Base-by-base conservation (phyloP, 2,329 filamentous ascomycete genomes). In the Coniella vitis region DNA sequence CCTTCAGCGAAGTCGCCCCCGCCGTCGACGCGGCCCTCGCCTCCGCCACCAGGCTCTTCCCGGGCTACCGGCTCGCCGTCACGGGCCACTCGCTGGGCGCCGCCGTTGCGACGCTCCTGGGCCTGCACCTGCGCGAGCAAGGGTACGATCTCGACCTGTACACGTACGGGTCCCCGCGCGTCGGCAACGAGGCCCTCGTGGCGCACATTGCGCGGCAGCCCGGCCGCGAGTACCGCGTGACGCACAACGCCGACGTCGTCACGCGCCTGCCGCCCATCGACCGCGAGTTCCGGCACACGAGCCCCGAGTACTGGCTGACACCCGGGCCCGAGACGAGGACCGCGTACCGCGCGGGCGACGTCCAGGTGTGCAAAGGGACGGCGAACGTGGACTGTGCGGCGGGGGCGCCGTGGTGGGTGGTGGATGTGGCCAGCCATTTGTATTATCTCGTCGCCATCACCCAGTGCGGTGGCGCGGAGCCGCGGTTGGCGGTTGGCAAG, bases 1-100 rank as follows among this genome's bases (percentile, higher is more conserved):
- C 76, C 40, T 86, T 79, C 76, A 54, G 64, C 8, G 79, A 83
- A 53, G 70, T 83, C 22, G 59, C 68, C 10, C 47, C 49, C 2
- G 56, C 58, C 3, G 71, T 76, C 14, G 56, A 74, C 7, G 54
- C 59, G 2, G 71, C 70, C 44, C 59, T 85, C 19, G 55, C 63
- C 14, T 53, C 62, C 2, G 77, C 78, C 2, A 61, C 60, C 35
- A 57, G 60, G 2, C 62, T 68, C 19, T 65, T 79, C 63, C 79
- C 81, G 0, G 55, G 51, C 37, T 84, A 75, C 68, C 62, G 62
- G 39, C 59, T 86, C 59, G 60, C 83, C 16, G 63, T 74, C 14
- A 81, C 81, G 0, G 85, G 84, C 29, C 84, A 87, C 68, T 84
- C 79, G 10, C 76, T 88, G 3, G 84, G 84, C 42, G 84, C 71